Evolutionary conservation across 2,329 filamentous ascomycete species (phyloP).

Genomic region (Alternaria atra): DNA sequence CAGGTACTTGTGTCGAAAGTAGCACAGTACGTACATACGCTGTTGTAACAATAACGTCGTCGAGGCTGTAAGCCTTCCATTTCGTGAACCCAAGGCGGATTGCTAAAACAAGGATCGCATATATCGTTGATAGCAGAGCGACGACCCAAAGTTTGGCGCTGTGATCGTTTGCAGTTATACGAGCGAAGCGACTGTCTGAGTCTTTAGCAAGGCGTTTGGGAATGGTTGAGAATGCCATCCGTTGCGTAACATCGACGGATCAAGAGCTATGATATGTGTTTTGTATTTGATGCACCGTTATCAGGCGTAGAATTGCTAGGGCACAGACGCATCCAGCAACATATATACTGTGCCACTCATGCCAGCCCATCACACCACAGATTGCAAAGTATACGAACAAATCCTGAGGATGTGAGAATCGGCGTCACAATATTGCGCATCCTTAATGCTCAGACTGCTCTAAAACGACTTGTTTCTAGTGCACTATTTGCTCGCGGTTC

Average conservation of each 20-base stretch:
- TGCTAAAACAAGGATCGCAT: constrained; percentile 5
- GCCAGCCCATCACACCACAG: background rate
- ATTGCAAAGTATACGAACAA: background rate
- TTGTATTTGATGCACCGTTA: background rate
- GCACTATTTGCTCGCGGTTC: too few species aligned
- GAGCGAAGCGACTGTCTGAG: constrained; percentile 11
- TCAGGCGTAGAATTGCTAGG: background rate
- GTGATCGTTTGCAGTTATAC: constrained; percentile 6
- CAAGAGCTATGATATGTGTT: background rate
- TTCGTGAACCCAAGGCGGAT: constrained; percentile 12
- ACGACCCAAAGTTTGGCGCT: constrained; percentile 15
- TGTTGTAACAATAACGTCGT: constrained; percentile 6
- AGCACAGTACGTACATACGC: constrained; percentile 7
- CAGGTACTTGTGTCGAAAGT: background rate
- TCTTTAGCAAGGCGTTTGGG: background rate
- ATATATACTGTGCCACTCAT: background rate
- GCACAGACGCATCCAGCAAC: background rate
- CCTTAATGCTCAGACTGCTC: background rate
- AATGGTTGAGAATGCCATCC: constrained; percentile 1
- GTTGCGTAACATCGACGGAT: background rate
- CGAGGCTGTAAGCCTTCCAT: constrained; percentile 6
- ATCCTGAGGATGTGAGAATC: background rate
- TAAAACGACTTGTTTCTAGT: too few species aligned
- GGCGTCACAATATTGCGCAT: background rate
- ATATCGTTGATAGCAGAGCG: constrained; percentile 7